Evolutionary conservation across 495 filamentous ascomycete species (phyloP).

Genomic region (Penicillium antarcticum): DNA sequence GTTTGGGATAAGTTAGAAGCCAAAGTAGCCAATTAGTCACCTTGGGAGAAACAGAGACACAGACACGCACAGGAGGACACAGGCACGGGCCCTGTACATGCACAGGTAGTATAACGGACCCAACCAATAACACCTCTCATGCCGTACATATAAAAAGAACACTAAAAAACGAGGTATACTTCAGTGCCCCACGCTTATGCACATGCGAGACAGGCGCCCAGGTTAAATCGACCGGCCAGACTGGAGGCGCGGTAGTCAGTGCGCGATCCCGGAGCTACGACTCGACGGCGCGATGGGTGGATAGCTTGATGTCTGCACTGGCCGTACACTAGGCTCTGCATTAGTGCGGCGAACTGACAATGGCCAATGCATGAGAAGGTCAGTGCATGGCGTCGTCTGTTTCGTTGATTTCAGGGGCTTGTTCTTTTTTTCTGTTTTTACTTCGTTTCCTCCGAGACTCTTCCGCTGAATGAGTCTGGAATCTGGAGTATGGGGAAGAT

Average conservation of each 20-base stretch:
- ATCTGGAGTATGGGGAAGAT: slow-evolving; percentile 1
- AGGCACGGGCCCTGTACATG: too few relatives aligned
- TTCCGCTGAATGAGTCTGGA: background rate
- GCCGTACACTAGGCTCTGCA: slow-evolving; percentile 19
- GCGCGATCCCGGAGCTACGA: slow-evolving; percentile 19
- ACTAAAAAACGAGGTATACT: background rate
- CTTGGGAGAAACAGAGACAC: too few relatives aligned
- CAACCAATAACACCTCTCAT: too few relatives aligned
- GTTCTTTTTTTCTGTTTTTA: background rate
- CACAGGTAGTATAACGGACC: background rate
- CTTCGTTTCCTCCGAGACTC: background rate
- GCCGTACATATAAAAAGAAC: background rate
- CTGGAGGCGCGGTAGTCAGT: slow-evolving; percentile 24
- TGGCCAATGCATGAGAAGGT: slow-evolving; percentile 18
- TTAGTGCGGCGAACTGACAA: slow-evolving; percentile 30
- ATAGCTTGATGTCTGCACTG: slow-evolving; percentile 15
- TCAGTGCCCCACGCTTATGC: slow-evolving; percentile 11
- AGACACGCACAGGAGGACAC: too few relatives aligned
- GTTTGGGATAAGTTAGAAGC: background rate
- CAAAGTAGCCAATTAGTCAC: too few relatives aligned
- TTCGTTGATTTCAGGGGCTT: slow-evolving; percentile 17
- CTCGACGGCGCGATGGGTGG: slow-evolving; percentile 18
- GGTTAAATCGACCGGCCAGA: slow-evolving; percentile 17
- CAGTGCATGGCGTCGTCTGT: slow-evolving; percentile 21
- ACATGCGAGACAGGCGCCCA: background rate